phyloP scores from a whole-genome alignment of 2,329 filamentous ascomycete genomes.

The Phoma herbarum region DNA sequence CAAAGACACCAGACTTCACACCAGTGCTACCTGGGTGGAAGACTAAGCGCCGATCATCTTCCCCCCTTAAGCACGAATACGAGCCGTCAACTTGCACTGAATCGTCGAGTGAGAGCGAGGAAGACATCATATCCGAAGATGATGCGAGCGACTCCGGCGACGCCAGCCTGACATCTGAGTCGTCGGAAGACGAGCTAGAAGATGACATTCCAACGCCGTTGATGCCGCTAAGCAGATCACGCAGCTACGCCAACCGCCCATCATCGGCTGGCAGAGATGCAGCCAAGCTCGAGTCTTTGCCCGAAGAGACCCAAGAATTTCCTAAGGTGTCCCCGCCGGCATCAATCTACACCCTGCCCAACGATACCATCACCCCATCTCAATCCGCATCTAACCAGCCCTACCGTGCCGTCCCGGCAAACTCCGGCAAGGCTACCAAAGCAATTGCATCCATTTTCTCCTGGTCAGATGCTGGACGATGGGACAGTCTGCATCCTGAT shows the following conservation, averaged over 20 bases:
- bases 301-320: slow-evolving; percentile 48
- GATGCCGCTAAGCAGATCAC: slow-evolving; percentile 40
- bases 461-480: slow-evolving; percentile 68
- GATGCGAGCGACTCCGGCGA: slow-evolving; percentile 62
- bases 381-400: slow-evolving; percentile 82
- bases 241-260: slow-evolving; percentile 28
- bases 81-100: slow-evolving; percentile 80
- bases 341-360: slow-evolving; percentile 51
- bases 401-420: slow-evolving; percentile 63
- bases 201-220: slow-evolving; percentile 54
- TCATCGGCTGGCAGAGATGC: slow-evolving; percentile 23
- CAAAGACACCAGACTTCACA: slow-evolving; percentile 58
- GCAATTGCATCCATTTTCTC: slow-evolving; percentile 68
- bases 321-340: slow-evolving; percentile 54
- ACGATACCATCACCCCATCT: slow-evolving; percentile 74
- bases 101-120: slow-evolving; percentile 66
- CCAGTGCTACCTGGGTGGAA: slow-evolving; percentile 56
- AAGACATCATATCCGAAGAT: slow-evolving; percentile 52
- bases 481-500: slow-evolving; percentile 68
- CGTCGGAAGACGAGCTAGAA: slow-evolving; percentile 67
- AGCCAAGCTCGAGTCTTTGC: slow-evolving; percentile 23
- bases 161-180: slow-evolving; percentile 57
- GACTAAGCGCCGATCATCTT: slow-evolving; percentile 78
- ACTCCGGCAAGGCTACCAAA: slow-evolving; percentile 61
- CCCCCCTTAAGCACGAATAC: slow-evolving; percentile 96